A percentile compares a stretch with the other conserved stretches of the same genome.
Evolutionary conservation across 495 filamentous ascomycete species (phyloP).

Genomic region (Aspergillus sclerotioniger): DNA sequence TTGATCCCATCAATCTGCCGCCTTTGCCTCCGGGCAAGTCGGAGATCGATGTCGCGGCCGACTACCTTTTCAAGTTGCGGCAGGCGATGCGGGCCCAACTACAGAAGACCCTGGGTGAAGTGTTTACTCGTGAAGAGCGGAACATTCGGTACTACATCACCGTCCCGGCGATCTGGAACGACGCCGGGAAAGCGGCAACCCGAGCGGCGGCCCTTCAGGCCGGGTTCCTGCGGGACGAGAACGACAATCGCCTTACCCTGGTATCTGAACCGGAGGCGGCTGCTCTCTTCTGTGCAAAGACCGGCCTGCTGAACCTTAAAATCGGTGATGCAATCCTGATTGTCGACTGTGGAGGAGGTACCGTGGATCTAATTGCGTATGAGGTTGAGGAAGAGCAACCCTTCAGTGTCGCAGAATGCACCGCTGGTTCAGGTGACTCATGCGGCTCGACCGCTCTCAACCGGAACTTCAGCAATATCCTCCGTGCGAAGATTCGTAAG

Average conservation of each 20-base stretch:
- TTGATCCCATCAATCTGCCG: conserved; percentile 77
- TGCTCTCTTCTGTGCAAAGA: conserved; percentile 77
- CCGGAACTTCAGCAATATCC: conserved; percentile 75
- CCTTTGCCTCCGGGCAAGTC: conserved; percentile 76
- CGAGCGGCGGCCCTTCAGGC: conserved; percentile 75
- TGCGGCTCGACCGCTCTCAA: conserved; percentile 79
- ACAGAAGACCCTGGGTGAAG: conserved; percentile 73
- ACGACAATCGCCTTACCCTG: conserved; percentile 71
- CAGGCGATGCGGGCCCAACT: conserved; percentile 75
- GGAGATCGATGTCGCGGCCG: conserved; percentile 76
- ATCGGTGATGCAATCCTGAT: conserved; percentile 74
- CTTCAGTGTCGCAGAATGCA: conserved; percentile 75
- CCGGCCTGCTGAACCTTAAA: conserved; percentile 72
- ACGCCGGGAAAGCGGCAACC: conserved; percentile 76
- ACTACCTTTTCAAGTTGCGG: conserved; percentile 76
- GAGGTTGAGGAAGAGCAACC: conserved; percentile 78
- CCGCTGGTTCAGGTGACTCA: conserved; percentile 74
- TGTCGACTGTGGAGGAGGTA: conserved; percentile 78
- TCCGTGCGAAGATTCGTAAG: conserved; percentile 76
- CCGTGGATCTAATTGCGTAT: conserved; percentile 78
- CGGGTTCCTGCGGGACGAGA: conserved; percentile 72
- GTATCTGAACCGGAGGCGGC: conserved; percentile 78
- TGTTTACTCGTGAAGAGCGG: conserved; percentile 74
- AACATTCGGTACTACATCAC: conserved; percentile 77
- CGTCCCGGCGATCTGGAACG: conserved; percentile 79